phyloP scores from a whole-genome alignment of 352 stramenopile species.

The Phytophthora boehmeriae region DNA sequence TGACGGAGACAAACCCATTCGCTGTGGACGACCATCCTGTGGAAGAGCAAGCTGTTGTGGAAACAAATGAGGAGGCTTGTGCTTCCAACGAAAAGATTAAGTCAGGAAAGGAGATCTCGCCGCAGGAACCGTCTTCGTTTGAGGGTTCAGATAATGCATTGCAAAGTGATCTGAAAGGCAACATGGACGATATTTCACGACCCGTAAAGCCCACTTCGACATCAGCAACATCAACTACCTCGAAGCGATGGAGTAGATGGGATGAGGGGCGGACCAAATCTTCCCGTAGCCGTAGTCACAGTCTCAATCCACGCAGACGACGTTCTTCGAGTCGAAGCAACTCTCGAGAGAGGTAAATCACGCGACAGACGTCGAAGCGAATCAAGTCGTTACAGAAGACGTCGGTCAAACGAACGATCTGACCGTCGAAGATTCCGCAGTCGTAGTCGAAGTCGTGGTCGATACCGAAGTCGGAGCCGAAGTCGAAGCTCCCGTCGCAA shows the following conservation, averaged over 20 bases:
- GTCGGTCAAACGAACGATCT: slow-evolving; percentile 22
- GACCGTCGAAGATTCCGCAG: slow-evolving; percentile 24
- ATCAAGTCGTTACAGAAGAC: too few species aligned
- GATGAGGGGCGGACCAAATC: slow-evolving; percentile 19
- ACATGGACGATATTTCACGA: not conserved
- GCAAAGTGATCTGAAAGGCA: not conserved
- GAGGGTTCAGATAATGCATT: not conserved
- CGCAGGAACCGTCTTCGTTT: slow-evolving; percentile 18
- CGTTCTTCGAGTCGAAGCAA: not conserved
- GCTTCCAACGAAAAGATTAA: slow-evolving; percentile 9
- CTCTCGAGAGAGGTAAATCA: too few species aligned
- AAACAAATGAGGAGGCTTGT: slow-evolving; percentile 1
- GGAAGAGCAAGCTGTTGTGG: slow-evolving; percentile 18
- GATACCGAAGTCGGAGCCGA: not conserved
- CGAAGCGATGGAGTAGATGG: slow-evolving; percentile 26
- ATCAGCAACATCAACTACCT: not conserved
- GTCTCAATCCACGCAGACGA: slow-evolving; percentile 2
- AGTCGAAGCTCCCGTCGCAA: slow-evolving; percentile 17
- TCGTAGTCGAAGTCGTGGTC: slow-evolving; percentile 33
- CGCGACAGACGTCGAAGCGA: too few species aligned
- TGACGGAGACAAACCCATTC: slow-evolving; percentile 77
- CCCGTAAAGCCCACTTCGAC: slow-evolving; percentile 3
- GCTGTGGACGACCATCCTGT: slow-evolving; percentile 52
- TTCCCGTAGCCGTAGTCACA: slow-evolving; percentile 17
- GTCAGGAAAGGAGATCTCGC: slow-evolving; percentile 9